Percentiles rank a stretch among this genome's conserved stretches.
phyloP scores from a whole-genome alignment of 257 asterid species.

The Nicotiana attenuata region DNA sequence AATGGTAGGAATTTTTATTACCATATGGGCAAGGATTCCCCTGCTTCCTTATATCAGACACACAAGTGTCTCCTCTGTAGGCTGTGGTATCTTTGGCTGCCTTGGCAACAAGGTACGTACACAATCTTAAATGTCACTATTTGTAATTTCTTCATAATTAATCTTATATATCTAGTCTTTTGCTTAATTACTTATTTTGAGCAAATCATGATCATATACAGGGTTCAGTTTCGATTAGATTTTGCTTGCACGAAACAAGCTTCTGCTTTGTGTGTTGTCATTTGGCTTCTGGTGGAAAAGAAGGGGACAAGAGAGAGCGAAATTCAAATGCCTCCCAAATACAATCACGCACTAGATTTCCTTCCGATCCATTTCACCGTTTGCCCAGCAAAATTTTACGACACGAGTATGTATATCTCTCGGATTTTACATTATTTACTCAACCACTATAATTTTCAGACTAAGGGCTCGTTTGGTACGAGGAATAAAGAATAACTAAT shows the following conservation, averaged over 20 bases:
- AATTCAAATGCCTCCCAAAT: conserved; percentile 45
- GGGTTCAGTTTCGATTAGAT: conserved; percentile 65
- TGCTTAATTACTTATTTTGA: neutral
- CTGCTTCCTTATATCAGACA: conserved; percentile 35
- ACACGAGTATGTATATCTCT: conserved; percentile 43
- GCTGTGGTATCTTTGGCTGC: conserved; percentile 55
- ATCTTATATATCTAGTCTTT: neutral
- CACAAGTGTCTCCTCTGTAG: conserved; percentile 40
- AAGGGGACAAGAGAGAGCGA: conserved; percentile 47
- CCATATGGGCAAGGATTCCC: conserved; percentile 44
- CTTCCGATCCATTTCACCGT: conserved; percentile 28
- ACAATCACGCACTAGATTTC: conserved; percentile 41
- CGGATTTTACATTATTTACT: neutral
- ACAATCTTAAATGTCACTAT: neutral
- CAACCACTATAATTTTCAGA: neutral
- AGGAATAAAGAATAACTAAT: no score
- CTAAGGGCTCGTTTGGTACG: neutral
- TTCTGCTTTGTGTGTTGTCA: conserved; percentile 60
- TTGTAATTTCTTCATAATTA: neutral
- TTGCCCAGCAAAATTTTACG: conserved; percentile 56
- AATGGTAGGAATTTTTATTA: conserved; percentile 56
- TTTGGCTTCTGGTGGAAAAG: conserved; percentile 42
- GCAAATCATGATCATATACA: conserved; percentile 7
- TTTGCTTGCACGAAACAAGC: conserved; percentile 49
- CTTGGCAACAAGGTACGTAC: conserved; percentile 65